Conservation (phyloP, 805 yeast species). For the Candida adriatica region DNA sequence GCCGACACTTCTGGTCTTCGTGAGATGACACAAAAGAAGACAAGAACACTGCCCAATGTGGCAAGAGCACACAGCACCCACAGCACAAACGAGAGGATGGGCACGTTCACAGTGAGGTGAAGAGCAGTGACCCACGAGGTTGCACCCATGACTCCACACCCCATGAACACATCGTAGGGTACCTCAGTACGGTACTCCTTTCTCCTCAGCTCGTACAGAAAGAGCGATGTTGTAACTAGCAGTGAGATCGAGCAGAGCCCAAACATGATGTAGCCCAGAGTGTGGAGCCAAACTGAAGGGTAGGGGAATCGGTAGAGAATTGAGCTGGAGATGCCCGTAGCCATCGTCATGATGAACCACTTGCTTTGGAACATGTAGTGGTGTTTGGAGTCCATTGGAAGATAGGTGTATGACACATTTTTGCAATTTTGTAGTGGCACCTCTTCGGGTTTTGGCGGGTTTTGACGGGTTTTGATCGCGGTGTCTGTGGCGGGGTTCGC, state of each 20-base stretch:
- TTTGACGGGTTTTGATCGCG: too few relatives aligned
- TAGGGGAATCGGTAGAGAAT: conserved; percentile 63
- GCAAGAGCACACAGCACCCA: conserved; percentile 68
- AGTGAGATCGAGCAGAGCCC: conserved; percentile 47
- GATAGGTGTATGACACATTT: too few relatives aligned
- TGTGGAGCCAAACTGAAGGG: conserved; percentile 48
- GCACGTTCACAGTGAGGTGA: conserved; percentile 32
- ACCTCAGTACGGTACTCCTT: conserved; percentile 22
- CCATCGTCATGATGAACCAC: conserved; percentile 81
- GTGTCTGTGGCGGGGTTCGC: too few relatives aligned
- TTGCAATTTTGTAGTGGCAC: too few relatives aligned
- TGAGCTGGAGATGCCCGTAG: conserved; percentile 65
- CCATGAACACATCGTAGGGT: conserved; percentile 51
- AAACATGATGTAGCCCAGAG: conserved; percentile 57
- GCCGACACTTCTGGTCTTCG: conserved; percentile 31
- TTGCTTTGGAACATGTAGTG: conserved; percentile 7
- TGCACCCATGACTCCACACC: conserved; percentile 77
- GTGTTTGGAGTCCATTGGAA: too few relatives aligned
- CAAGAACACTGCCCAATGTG: conserved; percentile 49
- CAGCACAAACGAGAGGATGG: conserved; percentile 46
- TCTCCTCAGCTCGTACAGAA: conserved; percentile 29
- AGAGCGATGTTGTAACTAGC: conserved; percentile 34
- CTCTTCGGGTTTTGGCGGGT: too few relatives aligned
- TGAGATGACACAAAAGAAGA: conserved; percentile 39
- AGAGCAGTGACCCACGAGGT: conserved; percentile 58